Percentiles rank a stretch among this genome's conserved stretches.
Conservation (phyloP, 371 early-diverging fungal species). For the Fennellomyces sp. region DNA sequence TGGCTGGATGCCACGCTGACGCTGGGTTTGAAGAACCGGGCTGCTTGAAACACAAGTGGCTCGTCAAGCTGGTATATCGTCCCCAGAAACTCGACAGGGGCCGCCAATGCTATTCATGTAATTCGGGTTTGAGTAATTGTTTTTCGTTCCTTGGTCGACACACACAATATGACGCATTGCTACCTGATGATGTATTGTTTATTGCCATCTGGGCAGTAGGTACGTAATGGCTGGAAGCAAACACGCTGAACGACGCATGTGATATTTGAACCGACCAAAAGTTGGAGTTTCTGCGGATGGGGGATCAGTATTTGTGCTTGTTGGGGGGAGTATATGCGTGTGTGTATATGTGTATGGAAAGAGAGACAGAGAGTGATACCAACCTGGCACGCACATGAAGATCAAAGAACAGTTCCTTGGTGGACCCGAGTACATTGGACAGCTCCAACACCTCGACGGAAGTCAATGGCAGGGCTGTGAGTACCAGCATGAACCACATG, state of each 20-base stretch:
- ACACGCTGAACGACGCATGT: slow-evolving; percentile 53
- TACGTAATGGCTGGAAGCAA: slow-evolving; percentile 50
- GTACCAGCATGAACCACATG: slow-evolving; percentile 18
- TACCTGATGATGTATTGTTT: slow-evolving; percentile 15
- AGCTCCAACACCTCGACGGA: slow-evolving; percentile 40
- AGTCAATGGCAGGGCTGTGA: slow-evolving; percentile 29
- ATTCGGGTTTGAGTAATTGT: background rate
- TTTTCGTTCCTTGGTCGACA: no score
- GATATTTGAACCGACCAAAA: slow-evolving; percentile 26
- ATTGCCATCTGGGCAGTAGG: slow-evolving; percentile 12
- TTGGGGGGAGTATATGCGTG: background rate
- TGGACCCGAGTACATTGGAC: slow-evolving; percentile 62
- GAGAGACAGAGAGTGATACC: background rate
- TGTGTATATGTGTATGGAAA: background rate
- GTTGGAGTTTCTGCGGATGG: slow-evolving; percentile 18
- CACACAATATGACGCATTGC: background rate
- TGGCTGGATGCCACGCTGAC: slow-evolving; percentile 54
- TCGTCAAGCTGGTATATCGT: slow-evolving; percentile 53
- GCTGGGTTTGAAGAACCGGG: slow-evolving; percentile 25
- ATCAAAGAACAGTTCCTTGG: slow-evolving; percentile 61
- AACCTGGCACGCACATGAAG: slow-evolving; percentile 46
- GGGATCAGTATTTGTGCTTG: background rate
- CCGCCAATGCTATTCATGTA: slow-evolving; percentile 1
- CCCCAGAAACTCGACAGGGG: slow-evolving; percentile 55
- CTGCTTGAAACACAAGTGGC: slow-evolving; percentile 47